Base-by-base conservation (phyloP, 169 alveolate genomes). In the Plasmodium vivax region DNA sequence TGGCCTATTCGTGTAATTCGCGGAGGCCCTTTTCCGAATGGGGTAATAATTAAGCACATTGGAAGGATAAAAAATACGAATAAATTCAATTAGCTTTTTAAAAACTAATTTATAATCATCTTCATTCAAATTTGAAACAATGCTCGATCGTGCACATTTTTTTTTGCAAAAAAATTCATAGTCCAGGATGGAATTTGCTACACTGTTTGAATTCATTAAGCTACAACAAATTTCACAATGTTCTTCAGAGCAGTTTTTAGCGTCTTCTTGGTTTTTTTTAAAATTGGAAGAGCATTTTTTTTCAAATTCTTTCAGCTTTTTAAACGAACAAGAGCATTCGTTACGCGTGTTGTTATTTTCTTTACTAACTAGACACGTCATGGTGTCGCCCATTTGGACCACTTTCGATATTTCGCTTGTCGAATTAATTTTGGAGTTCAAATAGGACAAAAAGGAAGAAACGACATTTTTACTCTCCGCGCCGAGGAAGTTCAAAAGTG, bases 171-270 rank as follows among this genome's bases (percentile, higher is more conserved):
- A 27, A 34, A 91, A 82, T 82, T 91, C 95, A 71, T 45, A 91
- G 34, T 68, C 92, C 56, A 91, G 38, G 41, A 91, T 91, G 30
- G 95, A 91, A 71, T 82, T 71, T 71, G 91, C 38, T 47, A 32
- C 38, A 34, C 80, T n/a, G 68, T 88, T 88, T 79, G 82, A 43
- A 71, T 72, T 81, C 38, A 47, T 36, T 73, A 91, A 91, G 72
- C 73, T 91, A 77, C 95, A 91, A 91, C 95, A 91, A 41, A 82
- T 91, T 91, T 91, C 95, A 81, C 95, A 91, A 62, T 32, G 91
- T 51, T 82, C 95, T 56, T 81, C 92, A n/a, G 95, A 81, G 19
- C 95, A 91, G 7, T 81, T 71, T 91, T 91, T 91, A 81, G 95
- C 95, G 72, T 77, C 94, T 90, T 90, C 92, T 47, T 91, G 90